Percentiles rank a stretch among this genome's conserved stretches.
Evolutionary conservation across 2,329 filamentous ascomycete species (phyloP).

Genomic region (Chrysosphaeria jannelii): DNA sequence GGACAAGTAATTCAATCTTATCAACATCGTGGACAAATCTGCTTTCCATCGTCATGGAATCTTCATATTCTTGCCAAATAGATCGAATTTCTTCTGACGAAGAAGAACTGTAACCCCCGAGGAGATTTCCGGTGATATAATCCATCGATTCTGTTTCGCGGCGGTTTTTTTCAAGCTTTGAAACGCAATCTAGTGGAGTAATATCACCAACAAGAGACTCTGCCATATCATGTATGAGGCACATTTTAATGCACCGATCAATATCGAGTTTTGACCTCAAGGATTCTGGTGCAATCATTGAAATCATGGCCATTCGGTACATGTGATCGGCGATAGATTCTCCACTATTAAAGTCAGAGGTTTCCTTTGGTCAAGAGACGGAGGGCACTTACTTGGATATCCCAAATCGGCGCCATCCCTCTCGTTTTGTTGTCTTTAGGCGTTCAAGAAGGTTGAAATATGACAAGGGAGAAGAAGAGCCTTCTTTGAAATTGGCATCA

Average conservation of each 20-base stretch:
- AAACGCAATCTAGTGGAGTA: constrained; percentile 63
- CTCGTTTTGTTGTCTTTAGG: constrained; percentile 84
- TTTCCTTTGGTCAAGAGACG: too few species aligned
- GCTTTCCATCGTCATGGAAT: constrained; percentile 53
- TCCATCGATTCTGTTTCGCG: constrained; percentile 80
- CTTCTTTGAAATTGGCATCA: constrained; percentile 20
- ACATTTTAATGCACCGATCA: constrained; percentile 73
- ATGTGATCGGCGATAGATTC: constrained; percentile 96
- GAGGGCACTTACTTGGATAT: too few species aligned
- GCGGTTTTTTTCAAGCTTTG: constrained; percentile 66
- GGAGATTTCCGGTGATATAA: constrained; percentile 43
- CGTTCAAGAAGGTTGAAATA: constrained; percentile 90
- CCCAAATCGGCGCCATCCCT: constrained; percentile 78
- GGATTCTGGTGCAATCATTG: constrained; percentile 59
- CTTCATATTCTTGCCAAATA: constrained; percentile 91
- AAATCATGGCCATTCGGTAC: constrained; percentile 97
- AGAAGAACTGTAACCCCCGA: too few species aligned
- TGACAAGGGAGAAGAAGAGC: constrained; percentile 43
- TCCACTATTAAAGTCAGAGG: constrained; percentile 25
- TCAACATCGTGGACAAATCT: constrained; percentile 89
- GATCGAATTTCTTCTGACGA: constrained; percentile 40
- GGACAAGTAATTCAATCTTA: constrained; percentile 79
- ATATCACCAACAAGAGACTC: constrained; percentile 89
- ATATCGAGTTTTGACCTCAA: constrained; percentile 47
- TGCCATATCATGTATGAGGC: constrained; percentile 90